Evolutionary conservation across 345 rosid genomes (phyloP).

Genomic region (Erucastrum elatum): DNA sequence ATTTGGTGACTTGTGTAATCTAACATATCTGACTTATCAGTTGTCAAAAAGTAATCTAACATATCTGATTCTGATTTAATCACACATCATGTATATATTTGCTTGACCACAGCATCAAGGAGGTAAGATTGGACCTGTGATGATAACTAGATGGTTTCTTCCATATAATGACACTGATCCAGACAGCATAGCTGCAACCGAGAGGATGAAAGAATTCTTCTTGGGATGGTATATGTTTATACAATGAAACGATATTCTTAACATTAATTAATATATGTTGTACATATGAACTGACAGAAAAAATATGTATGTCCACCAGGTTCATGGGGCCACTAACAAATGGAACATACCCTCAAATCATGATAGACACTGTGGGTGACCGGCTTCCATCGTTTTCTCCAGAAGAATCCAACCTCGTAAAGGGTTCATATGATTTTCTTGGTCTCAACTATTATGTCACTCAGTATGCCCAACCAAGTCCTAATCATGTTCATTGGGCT

Average conservation of each 20-base stretch:
- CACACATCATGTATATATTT: background rate
- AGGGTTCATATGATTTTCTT: slow-evolving; percentile 31
- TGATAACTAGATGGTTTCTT: slow-evolving; percentile 40
- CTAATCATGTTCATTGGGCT: background rate
- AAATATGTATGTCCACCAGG: slow-evolving; percentile 2
- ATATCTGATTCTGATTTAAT: background rate
- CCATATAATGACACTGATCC: background rate
- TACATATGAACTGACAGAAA: background rate
- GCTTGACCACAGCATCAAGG: slow-evolving; percentile 7
- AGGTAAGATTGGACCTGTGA: slow-evolving; percentile 35
- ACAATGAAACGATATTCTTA: background rate
- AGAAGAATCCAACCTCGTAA: slow-evolving; percentile 6
- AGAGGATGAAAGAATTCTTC: slow-evolving; percentile 26
- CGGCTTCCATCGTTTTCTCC: slow-evolving; percentile 16
- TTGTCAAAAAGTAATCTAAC: background rate
- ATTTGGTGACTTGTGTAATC: background rate
- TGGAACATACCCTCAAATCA: slow-evolving; percentile 28
- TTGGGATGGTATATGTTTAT: slow-evolving; percentile 22
- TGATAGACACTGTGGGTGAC: slow-evolving; percentile 1
- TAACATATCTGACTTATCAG: background rate
- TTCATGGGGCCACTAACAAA: slow-evolving; percentile 34
- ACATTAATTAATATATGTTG: background rate
- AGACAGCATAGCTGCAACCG: slow-evolving; percentile 1
- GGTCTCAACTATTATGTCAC: slow-evolving; percentile 35
- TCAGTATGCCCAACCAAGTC: slow-evolving; percentile 1